phyloP scores from a whole-genome alignment of 345 rosid species.

The Hirschfeldia incana region DNA sequence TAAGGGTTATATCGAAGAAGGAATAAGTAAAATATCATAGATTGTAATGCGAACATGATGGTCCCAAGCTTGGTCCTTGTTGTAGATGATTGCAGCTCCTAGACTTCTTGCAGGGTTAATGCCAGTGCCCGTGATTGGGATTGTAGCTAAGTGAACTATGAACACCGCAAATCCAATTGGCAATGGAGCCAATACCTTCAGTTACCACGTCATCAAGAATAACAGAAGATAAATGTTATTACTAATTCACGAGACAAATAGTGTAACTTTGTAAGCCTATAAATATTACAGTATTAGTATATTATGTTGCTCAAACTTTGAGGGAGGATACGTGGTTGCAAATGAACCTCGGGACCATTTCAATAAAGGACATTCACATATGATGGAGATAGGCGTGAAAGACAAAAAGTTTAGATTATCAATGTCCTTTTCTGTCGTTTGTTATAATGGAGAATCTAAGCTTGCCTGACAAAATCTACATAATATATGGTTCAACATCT shows the following conservation, averaged over 20 bases:
- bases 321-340: slow-evolving; percentile 30
- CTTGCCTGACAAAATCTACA: background rate
- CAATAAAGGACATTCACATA: slow-evolving; percentile 2
- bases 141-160: slow-evolving; percentile 91
- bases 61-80: slow-evolving; percentile 81
- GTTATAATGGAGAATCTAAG: slow-evolving; percentile 25
- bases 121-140: slow-evolving; percentile 93
- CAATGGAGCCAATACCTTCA: slow-evolving; percentile 89
- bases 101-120: slow-evolving; percentile 97
- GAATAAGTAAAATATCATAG: background rate
- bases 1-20: background rate
- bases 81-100: slow-evolving; percentile 88
- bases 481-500: background rate
- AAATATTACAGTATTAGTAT: background rate
- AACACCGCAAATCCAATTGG: slow-evolving; percentile 97
- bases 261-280: background rate
- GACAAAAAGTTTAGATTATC: slow-evolving; percentile 9
- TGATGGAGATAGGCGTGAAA: slow-evolving; percentile 25
- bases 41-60: slow-evolving; percentile 57
- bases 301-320: background rate
- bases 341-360: slow-evolving; percentile 25
- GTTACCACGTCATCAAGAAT: background rate
- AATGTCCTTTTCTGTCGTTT: slow-evolving; percentile 15
- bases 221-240: slow-evolving; percentile 14
- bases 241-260: slow-evolving; percentile 18